A percentile compares a stretch with the other conserved stretches of the same genome.
phyloP scores from a whole-genome alignment of 1,284 basidiomycete genomes.

The Rugosomyces carneus region DNA sequence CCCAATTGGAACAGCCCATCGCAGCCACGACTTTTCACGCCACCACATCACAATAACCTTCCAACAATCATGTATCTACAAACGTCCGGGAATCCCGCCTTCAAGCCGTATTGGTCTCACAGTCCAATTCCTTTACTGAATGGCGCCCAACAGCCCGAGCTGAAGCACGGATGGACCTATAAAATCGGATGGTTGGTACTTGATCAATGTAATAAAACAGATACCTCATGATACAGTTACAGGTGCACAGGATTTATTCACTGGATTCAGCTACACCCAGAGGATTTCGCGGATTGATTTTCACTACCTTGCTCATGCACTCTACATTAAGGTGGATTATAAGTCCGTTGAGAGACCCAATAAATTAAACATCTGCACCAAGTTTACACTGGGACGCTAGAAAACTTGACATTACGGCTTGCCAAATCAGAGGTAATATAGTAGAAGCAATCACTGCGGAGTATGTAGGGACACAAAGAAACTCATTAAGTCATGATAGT shows the following conservation, averaged over 20 bases:
- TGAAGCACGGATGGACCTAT: constrained; percentile 30
- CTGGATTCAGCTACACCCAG: constrained; percentile 20
- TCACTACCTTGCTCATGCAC: not conserved
- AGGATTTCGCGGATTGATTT: constrained; percentile 19
- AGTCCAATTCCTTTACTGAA: constrained; percentile 22
- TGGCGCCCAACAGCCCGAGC: constrained; percentile 13
- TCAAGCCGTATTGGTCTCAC: constrained; percentile 33
- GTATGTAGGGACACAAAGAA: not conserved
- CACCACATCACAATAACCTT: constrained; percentile 15
- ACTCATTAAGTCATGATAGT: constrained; percentile 3
- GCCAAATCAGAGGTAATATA: not conserved
- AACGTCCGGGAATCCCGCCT: constrained; percentile 25
- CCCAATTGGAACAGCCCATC: constrained; percentile 8
- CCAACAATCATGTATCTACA: constrained; percentile 33
- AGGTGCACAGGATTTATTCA: constrained; percentile 19
- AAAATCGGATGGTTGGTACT: constrained; percentile 31
- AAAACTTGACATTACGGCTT: not conserved
- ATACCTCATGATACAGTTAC: not conserved
- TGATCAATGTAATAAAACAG: not conserved
- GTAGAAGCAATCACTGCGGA: not conserved
- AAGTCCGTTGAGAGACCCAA: not conserved
- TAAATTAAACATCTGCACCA: too few relatives aligned
- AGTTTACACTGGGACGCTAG: not conserved
- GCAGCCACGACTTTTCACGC: constrained; percentile 2
- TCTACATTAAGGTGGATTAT: not conserved